A percentile compares a stretch with the other conserved stretches of the same genome.
phyloP scores from a whole-genome alignment of 2,329 filamentous ascomycete species.

The Penicillium hordei region DNA sequence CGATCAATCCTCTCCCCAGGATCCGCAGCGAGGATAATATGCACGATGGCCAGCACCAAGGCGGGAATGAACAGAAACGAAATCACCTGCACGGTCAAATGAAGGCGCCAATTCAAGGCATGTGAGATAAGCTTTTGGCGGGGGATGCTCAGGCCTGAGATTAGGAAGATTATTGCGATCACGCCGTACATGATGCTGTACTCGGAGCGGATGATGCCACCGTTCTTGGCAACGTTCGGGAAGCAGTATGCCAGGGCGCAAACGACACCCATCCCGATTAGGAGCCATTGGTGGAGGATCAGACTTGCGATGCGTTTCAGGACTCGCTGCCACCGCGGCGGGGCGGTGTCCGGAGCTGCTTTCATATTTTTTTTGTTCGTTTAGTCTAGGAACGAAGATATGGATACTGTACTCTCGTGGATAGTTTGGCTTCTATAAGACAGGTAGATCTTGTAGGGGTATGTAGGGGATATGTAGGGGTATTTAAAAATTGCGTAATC shows the following conservation, averaged over 20 bases:
- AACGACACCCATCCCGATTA: conserved; percentile 59
- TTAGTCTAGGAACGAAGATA: background rate
- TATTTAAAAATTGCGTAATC: conserved; percentile 14
- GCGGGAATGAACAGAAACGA: conserved; percentile 67
- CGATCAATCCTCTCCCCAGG: conserved; percentile 55
- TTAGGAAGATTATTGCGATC: conserved; percentile 68
- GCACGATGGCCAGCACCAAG: conserved; percentile 58
- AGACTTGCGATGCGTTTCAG: conserved; percentile 26
- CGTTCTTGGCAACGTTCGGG: conserved; percentile 51
- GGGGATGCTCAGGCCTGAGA: conserved; percentile 68
- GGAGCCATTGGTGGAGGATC: conserved; percentile 61
- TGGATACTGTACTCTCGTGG: background rate
- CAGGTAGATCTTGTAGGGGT: background rate
- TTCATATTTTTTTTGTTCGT: background rate
- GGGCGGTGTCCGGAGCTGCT: background rate
- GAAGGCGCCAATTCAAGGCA: conserved; percentile 65
- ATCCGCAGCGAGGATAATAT: conserved; percentile 51
- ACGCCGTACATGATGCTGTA: conserved; percentile 63
- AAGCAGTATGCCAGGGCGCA: conserved; percentile 57
- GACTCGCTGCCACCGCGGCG: conserved; percentile 10
- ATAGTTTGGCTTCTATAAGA: background rate
- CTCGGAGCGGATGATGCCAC: conserved; percentile 41
- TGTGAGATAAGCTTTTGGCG: conserved; percentile 62
- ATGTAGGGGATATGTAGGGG: background rate
- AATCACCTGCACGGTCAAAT: conserved; percentile 65